phyloP scores from a whole-genome alignment of 192 early-diverging fungal species.

The Backusella australiensis region DNA sequence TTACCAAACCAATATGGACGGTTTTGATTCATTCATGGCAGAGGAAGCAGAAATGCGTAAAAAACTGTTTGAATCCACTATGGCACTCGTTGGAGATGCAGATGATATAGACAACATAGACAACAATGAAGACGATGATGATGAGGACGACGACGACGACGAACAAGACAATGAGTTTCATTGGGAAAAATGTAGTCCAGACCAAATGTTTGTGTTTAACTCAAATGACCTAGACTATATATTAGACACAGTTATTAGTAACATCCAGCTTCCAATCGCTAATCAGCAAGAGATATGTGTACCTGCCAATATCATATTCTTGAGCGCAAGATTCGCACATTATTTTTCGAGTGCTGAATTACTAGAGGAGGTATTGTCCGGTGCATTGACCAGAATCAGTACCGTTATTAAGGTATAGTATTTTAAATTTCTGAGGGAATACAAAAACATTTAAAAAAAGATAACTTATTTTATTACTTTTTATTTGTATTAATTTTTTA shows the following conservation, averaged over 20 bases:
- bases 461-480: background rate
- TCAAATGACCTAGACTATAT: slow-evolving; percentile 67
- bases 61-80: slow-evolving; percentile 24
- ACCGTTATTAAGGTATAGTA: slow-evolving; percentile 50
- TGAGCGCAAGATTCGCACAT: slow-evolving; percentile 87
- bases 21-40: slow-evolving; percentile 25
- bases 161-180: slow-evolving; percentile 19
- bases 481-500: background rate
- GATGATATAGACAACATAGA: background rate
- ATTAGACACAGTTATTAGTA: slow-evolving; percentile 69
- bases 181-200: slow-evolving; percentile 79
- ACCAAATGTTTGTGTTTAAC: slow-evolving; percentile 96
- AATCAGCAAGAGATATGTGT: slow-evolving; percentile 64
- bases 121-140: background rate
- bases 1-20: slow-evolving; percentile 33
- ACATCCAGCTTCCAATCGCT: slow-evolving; percentile 58
- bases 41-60: slow-evolving; percentile 30
- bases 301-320: slow-evolving; percentile 86
- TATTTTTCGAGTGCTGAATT: slow-evolving; percentile 77
- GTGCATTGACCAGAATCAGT: slow-evolving; percentile 57
- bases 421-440: background rate
- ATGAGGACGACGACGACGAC: slow-evolving; percentile 24
- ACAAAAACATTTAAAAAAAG: background rate
- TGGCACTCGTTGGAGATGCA: slow-evolving; percentile 5
- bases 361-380: slow-evolving; percentile 65